phyloP scores from a whole-genome alignment of 148 eudicot genomes.

The Amaranthus hypochondriacus region DNA sequence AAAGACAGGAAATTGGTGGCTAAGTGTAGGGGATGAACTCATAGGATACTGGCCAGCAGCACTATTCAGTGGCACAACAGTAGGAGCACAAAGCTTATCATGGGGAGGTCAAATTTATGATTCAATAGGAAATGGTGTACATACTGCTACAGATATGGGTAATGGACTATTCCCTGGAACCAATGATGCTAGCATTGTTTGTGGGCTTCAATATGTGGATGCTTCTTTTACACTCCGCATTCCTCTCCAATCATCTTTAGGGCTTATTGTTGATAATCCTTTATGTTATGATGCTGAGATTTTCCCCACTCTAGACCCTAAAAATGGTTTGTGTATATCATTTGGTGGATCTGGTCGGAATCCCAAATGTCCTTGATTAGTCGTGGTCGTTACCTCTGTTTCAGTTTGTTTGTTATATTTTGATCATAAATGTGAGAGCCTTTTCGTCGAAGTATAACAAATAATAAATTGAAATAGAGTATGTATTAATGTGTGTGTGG shows the following conservation, averaged over 20 bases:
- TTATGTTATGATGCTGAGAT: slow-evolving; percentile 14
- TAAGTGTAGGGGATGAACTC: neutral
- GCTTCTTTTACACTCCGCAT: neutral
- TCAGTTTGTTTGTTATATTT: too few relatives aligned
- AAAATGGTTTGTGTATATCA: neutral
- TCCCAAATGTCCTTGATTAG: slow-evolving; percentile 9
- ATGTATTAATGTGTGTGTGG: too few relatives aligned
- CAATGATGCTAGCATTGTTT: neutral
- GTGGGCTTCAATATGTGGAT: slow-evolving; percentile 7
- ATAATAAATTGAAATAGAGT: too few relatives aligned
- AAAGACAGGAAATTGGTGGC: slow-evolving; percentile 19
- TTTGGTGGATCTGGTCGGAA: slow-evolving; percentile 20
- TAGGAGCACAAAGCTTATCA: neutral
- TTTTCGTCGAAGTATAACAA: too few relatives aligned
- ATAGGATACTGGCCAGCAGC: slow-evolving; percentile 24
- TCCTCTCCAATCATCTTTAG: neutral
- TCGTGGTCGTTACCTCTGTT: neutral
- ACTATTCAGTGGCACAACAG: slow-evolving; percentile 3
- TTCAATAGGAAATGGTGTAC: neutral
- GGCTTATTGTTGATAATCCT: slow-evolving; percentile 7
- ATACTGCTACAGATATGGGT: slow-evolving; percentile 22
- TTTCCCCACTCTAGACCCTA: neutral
- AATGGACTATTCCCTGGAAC: slow-evolving; percentile 10
- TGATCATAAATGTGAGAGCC: too few relatives aligned
- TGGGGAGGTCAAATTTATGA: slow-evolving; percentile 21